These are phyloP conservation scores for Plantago ovata DNA, from an alignment of 257 asterid genomes.

Conservation along the genomic window DNA sequence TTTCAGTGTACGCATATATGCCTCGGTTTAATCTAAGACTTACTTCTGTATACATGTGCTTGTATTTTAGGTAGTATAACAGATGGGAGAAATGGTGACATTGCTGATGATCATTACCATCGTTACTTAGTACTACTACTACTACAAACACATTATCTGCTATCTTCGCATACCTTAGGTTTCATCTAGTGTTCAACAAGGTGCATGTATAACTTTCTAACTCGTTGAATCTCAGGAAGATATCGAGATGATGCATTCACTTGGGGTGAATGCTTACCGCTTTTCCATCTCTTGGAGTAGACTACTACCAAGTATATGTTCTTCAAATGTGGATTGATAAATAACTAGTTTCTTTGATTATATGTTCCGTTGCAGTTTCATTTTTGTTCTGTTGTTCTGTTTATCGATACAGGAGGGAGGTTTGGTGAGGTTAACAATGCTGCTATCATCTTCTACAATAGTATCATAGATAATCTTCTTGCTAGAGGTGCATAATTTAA, in stretches of 20 bases:
- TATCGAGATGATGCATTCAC: conserved; percentile 52
- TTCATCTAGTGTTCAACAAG: not conserved
- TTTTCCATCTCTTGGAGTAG: conserved; percentile 85
- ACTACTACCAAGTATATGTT: conserved; percentile 61
- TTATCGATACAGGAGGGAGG: conserved; percentile 45
- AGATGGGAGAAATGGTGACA: conserved; percentile 53
- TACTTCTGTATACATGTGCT: not conserved
- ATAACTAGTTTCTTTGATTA: not conserved
- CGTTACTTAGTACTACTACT: conserved; percentile 50
- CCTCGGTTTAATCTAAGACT: no score
- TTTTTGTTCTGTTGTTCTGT: not conserved
- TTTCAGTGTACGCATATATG: no score
- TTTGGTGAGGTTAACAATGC: conserved; percentile 48
- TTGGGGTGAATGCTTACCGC: conserved; percentile 60
- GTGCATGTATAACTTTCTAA: not conserved
- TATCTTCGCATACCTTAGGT: not conserved
- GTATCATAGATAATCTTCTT: conserved; percentile 47
- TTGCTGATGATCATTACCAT: conserved; percentile 83
- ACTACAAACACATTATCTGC: no score
- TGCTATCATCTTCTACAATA: conserved; percentile 47
- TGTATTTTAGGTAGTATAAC: conserved; percentile 34
- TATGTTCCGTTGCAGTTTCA: not conserved
- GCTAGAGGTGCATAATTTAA: conserved; percentile 35
- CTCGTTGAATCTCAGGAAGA: conserved; percentile 48
- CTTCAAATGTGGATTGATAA: not conserved